These are phyloP conservation scores for Aspergillus unguis DNA, from an alignment of 2,329 filamentous ascomycete genomes.

Conservation along the genomic window DNA sequence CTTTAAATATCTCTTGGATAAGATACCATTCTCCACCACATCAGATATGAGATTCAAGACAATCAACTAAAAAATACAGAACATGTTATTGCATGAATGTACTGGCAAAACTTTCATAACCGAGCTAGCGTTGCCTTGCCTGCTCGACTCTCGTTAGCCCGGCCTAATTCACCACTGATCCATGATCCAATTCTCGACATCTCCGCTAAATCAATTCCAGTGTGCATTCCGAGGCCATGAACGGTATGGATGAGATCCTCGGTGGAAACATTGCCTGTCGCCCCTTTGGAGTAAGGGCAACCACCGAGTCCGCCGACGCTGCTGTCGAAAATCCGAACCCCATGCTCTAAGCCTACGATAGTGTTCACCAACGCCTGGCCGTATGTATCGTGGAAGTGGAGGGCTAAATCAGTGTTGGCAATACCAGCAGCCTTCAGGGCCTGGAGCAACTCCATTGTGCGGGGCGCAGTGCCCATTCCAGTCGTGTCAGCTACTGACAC, in stretches of 20 bases:
- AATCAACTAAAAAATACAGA: no score
- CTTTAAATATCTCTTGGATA: background rate
- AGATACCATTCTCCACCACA: no score
- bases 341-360: slow-evolving; percentile 60
- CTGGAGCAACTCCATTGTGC: slow-evolving; percentile 56
- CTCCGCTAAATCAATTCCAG: slow-evolving; percentile 56
- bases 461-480: slow-evolving; percentile 64
- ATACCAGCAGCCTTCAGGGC: slow-evolving; percentile 60
- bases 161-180: slow-evolving; percentile 54
- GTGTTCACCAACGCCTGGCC: slow-evolving; percentile 63
- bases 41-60: no score
- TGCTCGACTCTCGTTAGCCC: slow-evolving; percentile 52
- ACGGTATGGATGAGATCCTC: slow-evolving; percentile 62
- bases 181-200: slow-evolving; percentile 55
- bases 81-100: background rate
- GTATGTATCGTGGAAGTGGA: slow-evolving; percentile 67
- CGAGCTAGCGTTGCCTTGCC: slow-evolving; percentile 51
- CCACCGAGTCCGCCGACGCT: slow-evolving; percentile 63
- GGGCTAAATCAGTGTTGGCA: slow-evolving; percentile 56
- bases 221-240: slow-evolving; percentile 59
- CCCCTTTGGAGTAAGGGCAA: slow-evolving; percentile 63
- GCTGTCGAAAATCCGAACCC: slow-evolving; percentile 61
- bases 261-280: slow-evolving; percentile 63
- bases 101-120: slow-evolving; percentile 17
- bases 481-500: slow-evolving; percentile 66